Percentiles rank a stretch among this genome's conserved stretches.
Evolutionary conservation across 2,329 filamentous ascomycete species (phyloP).

Genomic region (Sarocladium strictum): DNA sequence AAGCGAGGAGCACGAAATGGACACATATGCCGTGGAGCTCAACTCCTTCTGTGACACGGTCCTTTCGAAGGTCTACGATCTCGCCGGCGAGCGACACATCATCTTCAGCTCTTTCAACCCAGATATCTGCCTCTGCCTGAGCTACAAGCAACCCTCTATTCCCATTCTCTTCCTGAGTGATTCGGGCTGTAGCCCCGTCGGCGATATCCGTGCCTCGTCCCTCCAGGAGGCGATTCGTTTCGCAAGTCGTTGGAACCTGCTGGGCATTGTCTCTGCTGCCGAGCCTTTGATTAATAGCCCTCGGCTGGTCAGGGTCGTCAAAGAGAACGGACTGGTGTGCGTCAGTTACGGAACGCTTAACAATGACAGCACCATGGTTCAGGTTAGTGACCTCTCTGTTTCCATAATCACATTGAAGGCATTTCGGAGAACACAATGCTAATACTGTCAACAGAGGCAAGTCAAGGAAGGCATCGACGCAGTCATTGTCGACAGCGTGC

Average conservation of each 20-base stretch:
- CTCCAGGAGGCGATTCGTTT: slow-evolving; percentile 95
- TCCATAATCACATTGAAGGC: not conserved
- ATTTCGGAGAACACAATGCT: not conserved
- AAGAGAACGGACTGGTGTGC: slow-evolving; percentile 88
- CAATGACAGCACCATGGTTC: slow-evolving; percentile 79
- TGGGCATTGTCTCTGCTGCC: slow-evolving; percentile 85
- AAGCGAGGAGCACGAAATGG: slow-evolving; percentile 92
- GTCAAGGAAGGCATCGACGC: slow-evolving; percentile 94
- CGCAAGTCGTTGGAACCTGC: slow-evolving; percentile 86
- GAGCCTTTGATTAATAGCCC: slow-evolving; percentile 87
- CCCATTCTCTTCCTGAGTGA: slow-evolving; percentile 94
- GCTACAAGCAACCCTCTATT: slow-evolving; percentile 95
- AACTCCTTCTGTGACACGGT: slow-evolving; percentile 97
- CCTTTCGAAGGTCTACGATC: slow-evolving; percentile 81
- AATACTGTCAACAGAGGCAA: slow-evolving; percentile 57
- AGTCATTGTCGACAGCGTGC: slow-evolving; percentile 92
- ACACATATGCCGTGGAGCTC: slow-evolving; percentile 89
- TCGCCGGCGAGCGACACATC: slow-evolving; percentile 77
- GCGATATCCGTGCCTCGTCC: slow-evolving; percentile 84
- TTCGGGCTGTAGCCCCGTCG: slow-evolving; percentile 72
- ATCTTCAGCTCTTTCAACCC: slow-evolving; percentile 98
- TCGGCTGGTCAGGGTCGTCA: slow-evolving; percentile 82
- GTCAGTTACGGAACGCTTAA: slow-evolving; percentile 91
- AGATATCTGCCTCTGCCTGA: slow-evolving; percentile 88
- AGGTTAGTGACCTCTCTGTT: slow-evolving; percentile 50